Evolutionary conservation across 2,329 filamentous ascomycete genomes (phyloP).

Genomic region (Verticillium dahliae): DNA sequence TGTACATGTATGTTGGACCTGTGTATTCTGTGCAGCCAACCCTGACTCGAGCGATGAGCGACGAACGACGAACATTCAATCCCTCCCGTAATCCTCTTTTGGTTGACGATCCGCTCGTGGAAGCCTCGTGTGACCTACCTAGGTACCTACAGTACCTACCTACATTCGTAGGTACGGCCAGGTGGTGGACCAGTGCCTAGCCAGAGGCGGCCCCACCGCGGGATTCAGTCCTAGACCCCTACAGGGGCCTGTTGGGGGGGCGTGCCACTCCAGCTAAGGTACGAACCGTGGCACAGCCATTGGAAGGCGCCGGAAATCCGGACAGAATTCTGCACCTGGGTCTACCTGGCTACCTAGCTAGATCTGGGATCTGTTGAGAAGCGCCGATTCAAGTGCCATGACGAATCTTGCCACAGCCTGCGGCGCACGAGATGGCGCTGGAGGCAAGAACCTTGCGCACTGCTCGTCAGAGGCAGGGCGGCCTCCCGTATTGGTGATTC

Average conservation of each 20-base stretch:
- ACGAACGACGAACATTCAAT: not conserved
- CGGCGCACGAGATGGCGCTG: not conserved
- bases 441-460: not conserved
- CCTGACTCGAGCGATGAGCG: not conserved
- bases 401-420: not conserved
- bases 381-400: not conserved
- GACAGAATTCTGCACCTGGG: not conserved
- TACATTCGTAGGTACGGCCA: too few relatives aligned
- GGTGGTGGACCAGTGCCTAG: too few relatives aligned
- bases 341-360: too few relatives aligned
- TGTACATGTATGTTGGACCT: not conserved
- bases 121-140: not conserved
- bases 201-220: not conserved
- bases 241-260: not conserved
- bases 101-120: not conserved
- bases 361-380: not conserved
- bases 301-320: not conserved
- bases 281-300: not conserved
- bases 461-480: not conserved
- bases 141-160: too few relatives aligned
- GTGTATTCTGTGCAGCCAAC: not conserved
- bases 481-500: not conserved
- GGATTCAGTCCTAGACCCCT: not conserved
- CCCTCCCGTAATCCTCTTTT: not conserved
- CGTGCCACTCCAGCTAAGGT: not conserved